These are phyloP conservation scores for Bryoerythrophyllum caledonicum DNA, from an alignment of 225 moss, liverwort and hornwort genomes.

Conservation along the genomic window DNA sequence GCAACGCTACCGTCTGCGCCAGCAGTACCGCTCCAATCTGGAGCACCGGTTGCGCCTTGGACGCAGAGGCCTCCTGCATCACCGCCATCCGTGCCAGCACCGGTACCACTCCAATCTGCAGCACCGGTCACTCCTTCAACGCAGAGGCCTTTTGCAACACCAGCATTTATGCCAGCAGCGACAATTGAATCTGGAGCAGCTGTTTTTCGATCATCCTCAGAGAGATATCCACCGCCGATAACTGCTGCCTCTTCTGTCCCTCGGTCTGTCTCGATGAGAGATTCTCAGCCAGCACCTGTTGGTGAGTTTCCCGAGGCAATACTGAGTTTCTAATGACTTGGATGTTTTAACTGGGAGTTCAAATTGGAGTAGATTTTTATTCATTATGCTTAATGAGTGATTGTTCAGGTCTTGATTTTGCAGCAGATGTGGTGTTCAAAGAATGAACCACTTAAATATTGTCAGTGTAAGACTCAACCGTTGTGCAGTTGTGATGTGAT, in stretches of 20 bases:
- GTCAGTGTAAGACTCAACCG: slow-evolving; percentile 37
- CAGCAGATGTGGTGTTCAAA: slow-evolving; percentile 15
- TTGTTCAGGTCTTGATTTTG: slow-evolving; percentile 5
- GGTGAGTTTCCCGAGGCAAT: slow-evolving; percentile 43
- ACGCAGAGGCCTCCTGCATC: background rate
- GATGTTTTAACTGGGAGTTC: background rate
- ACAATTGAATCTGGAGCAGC: slow-evolving; percentile 23
- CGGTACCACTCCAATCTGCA: background rate
- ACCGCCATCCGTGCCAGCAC: background rate
- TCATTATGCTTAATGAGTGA: background rate
- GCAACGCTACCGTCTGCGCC: slow-evolving; percentile 14
- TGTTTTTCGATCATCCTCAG: slow-evolving; percentile 48
- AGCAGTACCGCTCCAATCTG: slow-evolving; percentile 20
- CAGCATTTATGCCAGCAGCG: slow-evolving; percentile 14
- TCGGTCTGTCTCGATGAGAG: slow-evolving; percentile 60
- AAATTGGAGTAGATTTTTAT: background rate
- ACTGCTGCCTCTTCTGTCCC: slow-evolving; percentile 39
- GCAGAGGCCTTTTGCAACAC: slow-evolving; percentile 22
- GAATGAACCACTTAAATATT: slow-evolving; percentile 2
- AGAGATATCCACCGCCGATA: slow-evolving; percentile 36
- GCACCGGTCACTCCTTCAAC: slow-evolving; percentile 24
- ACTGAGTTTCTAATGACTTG: slow-evolving; percentile 4
- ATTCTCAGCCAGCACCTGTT: slow-evolving; percentile 51
- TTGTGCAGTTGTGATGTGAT: slow-evolving; percentile 60
- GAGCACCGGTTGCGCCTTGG: slow-evolving; percentile 11